Evolutionary conservation across 345 rosid genomes (phyloP).

Genomic region (Carallia pectinifolia): DNA sequence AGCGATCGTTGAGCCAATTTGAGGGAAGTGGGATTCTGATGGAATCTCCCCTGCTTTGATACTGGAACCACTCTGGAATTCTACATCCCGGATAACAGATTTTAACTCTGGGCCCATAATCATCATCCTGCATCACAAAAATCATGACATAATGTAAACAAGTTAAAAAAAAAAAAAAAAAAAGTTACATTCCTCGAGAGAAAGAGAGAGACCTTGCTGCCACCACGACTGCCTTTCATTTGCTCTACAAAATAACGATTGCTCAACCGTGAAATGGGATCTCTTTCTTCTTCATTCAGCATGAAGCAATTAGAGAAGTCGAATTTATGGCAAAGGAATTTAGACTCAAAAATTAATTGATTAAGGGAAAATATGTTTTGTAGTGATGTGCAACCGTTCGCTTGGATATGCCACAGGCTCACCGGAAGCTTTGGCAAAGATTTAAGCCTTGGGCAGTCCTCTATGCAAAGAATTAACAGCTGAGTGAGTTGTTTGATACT

Average conservation of each 20-base stretch:
- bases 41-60: background rate
- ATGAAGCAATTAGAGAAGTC: background rate
- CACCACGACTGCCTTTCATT: too few species aligned
- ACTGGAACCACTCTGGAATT: constrained; percentile 5
- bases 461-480: background rate
- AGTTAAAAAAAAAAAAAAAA: too few species aligned
- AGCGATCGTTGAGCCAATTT: background rate
- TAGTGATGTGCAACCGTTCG: background rate
- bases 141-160: too few species aligned
- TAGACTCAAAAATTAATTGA: background rate
- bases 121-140: too few species aligned
- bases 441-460: background rate
- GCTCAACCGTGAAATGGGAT: background rate
- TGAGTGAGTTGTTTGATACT: constrained; percentile 8
- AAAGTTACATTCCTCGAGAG: background rate
- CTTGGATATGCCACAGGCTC: background rate
- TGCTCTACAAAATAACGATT: background rate
- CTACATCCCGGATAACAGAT: background rate
- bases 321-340: background rate
- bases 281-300: background rate
- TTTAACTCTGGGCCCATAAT: background rate
- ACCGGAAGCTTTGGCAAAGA: constrained; percentile 5
- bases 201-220: too few species aligned
- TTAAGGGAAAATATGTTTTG: background rate
- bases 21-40: background rate